phyloP scores from a whole-genome alignment of 2,329 filamentous ascomycete species.

The Aureobasidium sp. region DNA sequence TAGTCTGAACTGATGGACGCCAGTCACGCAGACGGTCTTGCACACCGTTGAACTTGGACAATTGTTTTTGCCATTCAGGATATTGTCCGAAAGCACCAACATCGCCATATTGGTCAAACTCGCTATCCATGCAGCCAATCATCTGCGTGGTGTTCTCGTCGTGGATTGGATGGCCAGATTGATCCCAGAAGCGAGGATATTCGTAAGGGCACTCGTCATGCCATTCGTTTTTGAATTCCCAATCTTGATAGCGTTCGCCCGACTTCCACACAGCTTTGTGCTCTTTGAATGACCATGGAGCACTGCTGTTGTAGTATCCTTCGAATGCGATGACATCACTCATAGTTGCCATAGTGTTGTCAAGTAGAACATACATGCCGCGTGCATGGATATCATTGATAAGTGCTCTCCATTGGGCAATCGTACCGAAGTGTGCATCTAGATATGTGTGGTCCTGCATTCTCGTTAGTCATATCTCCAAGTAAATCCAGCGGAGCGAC shows the following conservation, averaged over 20 bases:
- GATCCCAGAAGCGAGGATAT: constrained; percentile 57
- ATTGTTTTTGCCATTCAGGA: constrained; percentile 56
- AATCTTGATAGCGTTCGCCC: constrained; percentile 51
- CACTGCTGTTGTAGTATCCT: constrained; percentile 52
- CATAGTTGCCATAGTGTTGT: constrained; percentile 59
- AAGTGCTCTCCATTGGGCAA: constrained; percentile 50
- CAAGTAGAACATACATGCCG: constrained; percentile 59
- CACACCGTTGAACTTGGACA: constrained; percentile 60
- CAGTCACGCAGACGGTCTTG: constrained; percentile 62
- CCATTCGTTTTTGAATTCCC: constrained; percentile 47
- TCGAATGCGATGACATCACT: constrained; percentile 58
- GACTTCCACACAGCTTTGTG: constrained; percentile 54
- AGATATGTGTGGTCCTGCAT: constrained; percentile 54
- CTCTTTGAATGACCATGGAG: constrained; percentile 50
- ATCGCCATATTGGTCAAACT: constrained; percentile 57
- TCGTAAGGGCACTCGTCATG: constrained; percentile 44
- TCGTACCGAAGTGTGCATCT: constrained; percentile 55
- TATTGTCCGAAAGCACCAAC: constrained; percentile 57
- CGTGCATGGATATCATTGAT: constrained; percentile 55
- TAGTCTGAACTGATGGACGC: constrained; percentile 50
- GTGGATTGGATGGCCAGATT: constrained; percentile 51
- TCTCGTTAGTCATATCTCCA: constrained; percentile 45
- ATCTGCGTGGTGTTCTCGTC: constrained; percentile 26
- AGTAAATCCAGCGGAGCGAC: no score
- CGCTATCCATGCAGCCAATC: constrained; percentile 42